These are phyloP conservation scores for Leccinum disarticulatum DNA, from an alignment of 768 basidiomycete genomes.

Conservation along the genomic window DNA sequence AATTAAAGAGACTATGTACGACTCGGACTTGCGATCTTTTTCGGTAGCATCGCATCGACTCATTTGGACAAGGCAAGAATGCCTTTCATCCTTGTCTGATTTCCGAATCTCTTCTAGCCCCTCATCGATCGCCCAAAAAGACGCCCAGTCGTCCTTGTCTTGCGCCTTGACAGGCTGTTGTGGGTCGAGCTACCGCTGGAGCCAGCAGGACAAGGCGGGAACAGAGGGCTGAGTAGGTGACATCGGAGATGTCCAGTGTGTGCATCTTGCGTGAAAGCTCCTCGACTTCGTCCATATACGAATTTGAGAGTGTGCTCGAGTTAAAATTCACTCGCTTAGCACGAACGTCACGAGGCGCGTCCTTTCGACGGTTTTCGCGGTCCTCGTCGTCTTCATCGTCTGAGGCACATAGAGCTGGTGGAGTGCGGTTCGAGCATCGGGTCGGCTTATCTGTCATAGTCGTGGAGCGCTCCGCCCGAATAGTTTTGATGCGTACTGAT, in stretches of 20 bases:
- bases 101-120: slow-evolving; percentile 71
- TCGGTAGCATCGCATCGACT: background rate
- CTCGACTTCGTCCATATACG: background rate
- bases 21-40: background rate
- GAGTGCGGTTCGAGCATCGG: background rate
- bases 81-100: slow-evolving; percentile 55
- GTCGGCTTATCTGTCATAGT: too few species aligned
- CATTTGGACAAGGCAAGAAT: background rate
- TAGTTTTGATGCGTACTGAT: background rate
- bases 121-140: slow-evolving; percentile 74
- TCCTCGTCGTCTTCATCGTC: background rate
- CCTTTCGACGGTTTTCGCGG: background rate
- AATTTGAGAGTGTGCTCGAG: background rate
- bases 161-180: slow-evolving; percentile 1
- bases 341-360: background rate
- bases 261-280: background rate
- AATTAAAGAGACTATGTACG: background rate
- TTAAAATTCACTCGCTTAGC: background rate
- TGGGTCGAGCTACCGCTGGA: background rate
- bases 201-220: background rate
- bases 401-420: background rate
- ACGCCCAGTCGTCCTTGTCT: slow-evolving; percentile 30
- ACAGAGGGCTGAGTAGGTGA: background rate
- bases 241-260: background rate
- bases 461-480: background rate